phyloP scores from a whole-genome alignment of 176 grass and related monocot species.

The Oryza officinalis region DNA sequence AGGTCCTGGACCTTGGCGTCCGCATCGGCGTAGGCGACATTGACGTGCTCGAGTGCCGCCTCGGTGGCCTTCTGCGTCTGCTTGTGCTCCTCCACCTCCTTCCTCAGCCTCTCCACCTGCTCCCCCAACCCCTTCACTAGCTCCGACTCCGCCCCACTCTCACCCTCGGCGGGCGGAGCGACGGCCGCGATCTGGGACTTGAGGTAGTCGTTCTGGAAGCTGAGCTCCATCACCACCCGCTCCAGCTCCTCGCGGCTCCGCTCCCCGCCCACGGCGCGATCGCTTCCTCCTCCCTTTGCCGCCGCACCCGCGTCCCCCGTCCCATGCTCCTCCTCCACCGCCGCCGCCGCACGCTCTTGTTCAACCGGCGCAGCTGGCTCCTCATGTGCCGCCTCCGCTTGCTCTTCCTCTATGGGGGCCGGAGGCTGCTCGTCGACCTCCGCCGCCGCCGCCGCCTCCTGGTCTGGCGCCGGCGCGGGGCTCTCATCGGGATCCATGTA shows the following conservation, averaged over 20 bases:
- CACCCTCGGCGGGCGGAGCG: background rate
- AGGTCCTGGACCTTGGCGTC: conserved; percentile 82
- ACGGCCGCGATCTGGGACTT: conserved; percentile 56
- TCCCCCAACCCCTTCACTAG: conserved; percentile 55
- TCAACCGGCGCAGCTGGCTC: background rate
- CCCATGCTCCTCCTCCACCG: background rate
- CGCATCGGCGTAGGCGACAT: conserved; percentile 68
- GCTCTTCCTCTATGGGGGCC: background rate
- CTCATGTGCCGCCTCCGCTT: background rate
- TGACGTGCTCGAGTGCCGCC: conserved; percentile 77
- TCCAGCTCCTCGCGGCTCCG: conserved; percentile 45
- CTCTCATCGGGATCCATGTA: conserved; percentile 55
- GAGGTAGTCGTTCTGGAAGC: conserved; percentile 62
- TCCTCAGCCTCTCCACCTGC: conserved; percentile 61
- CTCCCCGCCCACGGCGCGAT: background rate
- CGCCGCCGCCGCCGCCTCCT: conserved; percentile 9
- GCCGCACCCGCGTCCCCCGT: too few species aligned
- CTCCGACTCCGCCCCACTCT: conserved; percentile 24
- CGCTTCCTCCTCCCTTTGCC: background rate
- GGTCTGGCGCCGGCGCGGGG: conserved; percentile 7
- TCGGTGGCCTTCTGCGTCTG: conserved; percentile 78
- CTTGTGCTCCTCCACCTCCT: conserved; percentile 67
- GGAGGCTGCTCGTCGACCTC: too few species aligned
- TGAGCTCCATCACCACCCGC: conserved; percentile 58
- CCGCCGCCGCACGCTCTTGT: background rate